Base-by-base conservation (phyloP, 2,329 filamentous ascomycete genomes). In the Trichoderma sp. region DNA sequence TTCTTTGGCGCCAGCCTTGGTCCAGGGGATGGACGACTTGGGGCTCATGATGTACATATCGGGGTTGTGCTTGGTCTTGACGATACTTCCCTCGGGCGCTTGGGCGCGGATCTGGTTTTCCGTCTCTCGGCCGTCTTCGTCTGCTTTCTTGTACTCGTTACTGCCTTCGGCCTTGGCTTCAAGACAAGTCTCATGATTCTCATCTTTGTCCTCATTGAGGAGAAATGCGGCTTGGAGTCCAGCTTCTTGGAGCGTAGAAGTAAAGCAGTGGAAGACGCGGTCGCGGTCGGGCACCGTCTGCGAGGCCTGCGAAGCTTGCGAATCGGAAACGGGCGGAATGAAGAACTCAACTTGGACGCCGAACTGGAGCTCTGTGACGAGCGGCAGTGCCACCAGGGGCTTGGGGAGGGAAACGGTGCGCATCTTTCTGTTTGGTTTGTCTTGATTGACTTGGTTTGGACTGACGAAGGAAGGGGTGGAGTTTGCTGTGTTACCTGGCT, bases 291-390 rank as follows among this genome's bases (percentile, higher is more conserved):
- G 19, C 15, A 58, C 19, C 7, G n/a, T 10, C 5, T 15, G 27
- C 27, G 35, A 34, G 2, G 29, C 17, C 4, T 60, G 53, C 17
- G 19, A 22, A 12, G 2, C 9, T 12, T 60, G 53, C 17, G 19
- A 22, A 12, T 1, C 9, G 12, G 50, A 27, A 10, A 42, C 22
- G 25, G 63, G 68, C 2, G 70, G 70, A 3, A 61, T 39, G 58
- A 70, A 50, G 48, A 72, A 72, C 42, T 72, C 70, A 42, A 72
- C 34, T 48, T 71, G 57, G 50, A 72, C 39, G 61, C 69, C 71
- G 53, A 72, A 68, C 35, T 70, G 68, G 17, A 70, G 64, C 34
- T 67, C 56, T 5, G 56, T 45, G 7, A 39, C 63, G 27, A 65
- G 63, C 8, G 63, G 32, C 1, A 57, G 56, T 2, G 29, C 52